phyloP scores from a whole-genome alignment of 345 rosid species.

The Boechera stricta region DNA sequence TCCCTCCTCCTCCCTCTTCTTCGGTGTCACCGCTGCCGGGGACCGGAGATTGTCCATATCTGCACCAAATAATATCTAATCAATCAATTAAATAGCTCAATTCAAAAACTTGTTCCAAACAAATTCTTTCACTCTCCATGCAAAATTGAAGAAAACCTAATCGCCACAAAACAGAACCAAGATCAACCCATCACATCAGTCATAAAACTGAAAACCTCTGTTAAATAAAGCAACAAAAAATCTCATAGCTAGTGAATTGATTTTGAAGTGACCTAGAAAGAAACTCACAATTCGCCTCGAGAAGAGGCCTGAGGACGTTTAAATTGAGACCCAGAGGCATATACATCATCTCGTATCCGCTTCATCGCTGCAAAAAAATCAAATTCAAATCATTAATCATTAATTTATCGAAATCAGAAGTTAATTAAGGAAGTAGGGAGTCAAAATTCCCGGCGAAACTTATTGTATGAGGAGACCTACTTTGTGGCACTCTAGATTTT shows the following conservation, averaged over 20 bases:
- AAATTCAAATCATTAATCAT: neutral
- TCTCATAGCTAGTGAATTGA: neutral
- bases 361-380: conserved; percentile 62
- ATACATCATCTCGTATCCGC: conserved; percentile 70
- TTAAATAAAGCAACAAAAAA: conserved; percentile 2
- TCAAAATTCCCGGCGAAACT: conserved; percentile 1
- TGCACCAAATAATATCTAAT: conserved; percentile 33
- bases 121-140: conserved; percentile 21
- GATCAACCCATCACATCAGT: neutral
- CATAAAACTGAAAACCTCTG: neutral
- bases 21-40: conserved; percentile 46
- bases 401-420: conserved; percentile 12
- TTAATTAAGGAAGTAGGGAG: neutral
- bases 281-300: conserved; percentile 74
- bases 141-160: conserved; percentile 1
- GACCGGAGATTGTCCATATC: conserved; percentile 54
- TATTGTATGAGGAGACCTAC: conserved; percentile 25
- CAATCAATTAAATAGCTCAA: conserved; percentile 6
- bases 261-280: neutral
- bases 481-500: conserved; percentile 18
- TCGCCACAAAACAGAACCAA: neutral
- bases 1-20: conserved; percentile 29
- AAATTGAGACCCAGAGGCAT: conserved; percentile 67
- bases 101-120: conserved; percentile 1
- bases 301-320: conserved; percentile 69